Evolutionary conservation across 1,284 basidiomycete genomes (phyloP).

Genomic region (Fomitopsis betulina): DNA sequence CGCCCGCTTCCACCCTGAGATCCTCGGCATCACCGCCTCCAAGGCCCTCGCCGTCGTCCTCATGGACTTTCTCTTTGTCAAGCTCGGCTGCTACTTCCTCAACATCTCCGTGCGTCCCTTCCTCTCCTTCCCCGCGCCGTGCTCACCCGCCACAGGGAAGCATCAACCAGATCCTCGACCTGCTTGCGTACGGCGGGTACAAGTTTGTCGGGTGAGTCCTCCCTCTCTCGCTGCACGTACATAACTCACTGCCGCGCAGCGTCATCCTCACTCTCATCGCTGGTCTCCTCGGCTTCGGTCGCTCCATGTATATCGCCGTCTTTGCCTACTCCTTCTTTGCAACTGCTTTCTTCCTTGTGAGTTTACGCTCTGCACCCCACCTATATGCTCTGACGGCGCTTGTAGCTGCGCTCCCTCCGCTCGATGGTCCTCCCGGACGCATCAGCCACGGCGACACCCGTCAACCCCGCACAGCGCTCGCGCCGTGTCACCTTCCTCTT

Average conservation of each 20-base stretch:
- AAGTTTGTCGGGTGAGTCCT: conserved; percentile 87
- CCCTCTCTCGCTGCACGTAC: neutral
- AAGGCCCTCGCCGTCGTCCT: conserved; percentile 80
- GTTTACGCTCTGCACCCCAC: conserved; percentile 25
- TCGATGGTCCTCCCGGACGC: conserved; percentile 81
- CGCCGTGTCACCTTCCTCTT: conserved; percentile 87
- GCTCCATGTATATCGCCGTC: conserved; percentile 62
- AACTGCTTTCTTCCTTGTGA: conserved; percentile 91
- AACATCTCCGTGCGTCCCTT: conserved; percentile 23
- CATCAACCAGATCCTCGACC: conserved; percentile 69
- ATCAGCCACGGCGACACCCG: conserved; percentile 50
- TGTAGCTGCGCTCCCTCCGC: conserved; percentile 84
- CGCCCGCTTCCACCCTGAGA: conserved; percentile 83
- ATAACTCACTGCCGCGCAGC: conserved; percentile 30
- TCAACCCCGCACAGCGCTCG: conserved; percentile 72
- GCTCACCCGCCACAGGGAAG: conserved; percentile 18
- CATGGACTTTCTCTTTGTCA: conserved; percentile 85
- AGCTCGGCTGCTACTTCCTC: conserved; percentile 84
- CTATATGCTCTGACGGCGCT: neutral
- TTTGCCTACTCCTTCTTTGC: conserved; percentile 87
- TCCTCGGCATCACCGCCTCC: conserved; percentile 84
- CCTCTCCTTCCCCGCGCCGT: neutral
- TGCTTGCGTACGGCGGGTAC: conserved; percentile 87
- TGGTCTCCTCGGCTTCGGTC: conserved; percentile 56
- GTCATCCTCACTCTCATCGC: conserved; percentile 69